phyloP scores from a whole-genome alignment of 305 asterid species.

The Fraxinus baroniana region DNA sequence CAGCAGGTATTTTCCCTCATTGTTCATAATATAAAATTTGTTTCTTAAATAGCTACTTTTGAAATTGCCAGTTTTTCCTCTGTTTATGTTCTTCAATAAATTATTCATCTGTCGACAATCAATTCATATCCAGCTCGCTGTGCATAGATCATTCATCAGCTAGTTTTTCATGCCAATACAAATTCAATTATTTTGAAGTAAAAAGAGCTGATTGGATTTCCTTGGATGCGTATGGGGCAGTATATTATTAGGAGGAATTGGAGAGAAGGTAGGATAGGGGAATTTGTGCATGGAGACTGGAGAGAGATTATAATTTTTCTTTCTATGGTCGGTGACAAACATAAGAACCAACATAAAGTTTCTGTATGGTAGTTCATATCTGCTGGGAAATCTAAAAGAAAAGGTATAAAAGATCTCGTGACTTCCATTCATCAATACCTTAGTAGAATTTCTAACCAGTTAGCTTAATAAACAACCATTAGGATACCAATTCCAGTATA shows the following conservation, averaged over 20 bases:
- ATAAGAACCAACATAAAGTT: background rate
- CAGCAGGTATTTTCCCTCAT: constrained; percentile 46
- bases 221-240: background rate
- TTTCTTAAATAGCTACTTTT: background rate
- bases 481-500: background rate
- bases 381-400: background rate
- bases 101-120: background rate
- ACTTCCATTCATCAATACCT: background rate
- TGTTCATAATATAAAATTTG: no score
- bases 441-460: background rate
- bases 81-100: constrained; percentile 5
- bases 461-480: background rate
- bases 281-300: background rate
- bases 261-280: background rate
- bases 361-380: background rate
- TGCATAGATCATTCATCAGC: background rate
- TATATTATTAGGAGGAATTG: background rate
- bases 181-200: background rate
- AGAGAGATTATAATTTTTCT: background rate
- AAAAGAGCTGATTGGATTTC: background rate
- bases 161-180: background rate
- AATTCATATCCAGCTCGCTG: background rate
- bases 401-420: background rate
- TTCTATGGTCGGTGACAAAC: background rate
- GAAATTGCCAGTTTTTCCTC: background rate